Percentiles rank a stretch among this genome's conserved stretches.
phyloP scores from a whole-genome alignment of 441 rosid species.

The Pelargonium cotyledonis region DNA sequence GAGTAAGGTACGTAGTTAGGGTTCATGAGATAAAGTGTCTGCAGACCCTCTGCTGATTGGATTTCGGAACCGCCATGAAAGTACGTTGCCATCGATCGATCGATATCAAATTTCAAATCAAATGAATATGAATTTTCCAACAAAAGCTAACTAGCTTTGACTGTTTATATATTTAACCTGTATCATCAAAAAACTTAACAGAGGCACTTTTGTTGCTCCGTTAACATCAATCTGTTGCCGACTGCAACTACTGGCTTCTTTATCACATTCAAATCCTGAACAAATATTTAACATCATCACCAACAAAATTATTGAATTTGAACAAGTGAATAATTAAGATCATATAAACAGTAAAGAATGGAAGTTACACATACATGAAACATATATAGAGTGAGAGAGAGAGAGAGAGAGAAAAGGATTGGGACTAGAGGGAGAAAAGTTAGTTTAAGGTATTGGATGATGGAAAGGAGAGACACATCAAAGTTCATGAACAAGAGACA shows the following conservation, averaged over 20 bases:
- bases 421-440: neutral
- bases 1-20: slow-evolving; percentile 42
- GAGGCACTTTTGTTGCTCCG: too few species aligned
- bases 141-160: neutral
- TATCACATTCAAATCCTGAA: too few species aligned
- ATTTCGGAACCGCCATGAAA: slow-evolving; percentile 46
- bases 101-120: neutral
- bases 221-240: too few species aligned
- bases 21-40: slow-evolving; percentile 48
- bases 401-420: neutral
- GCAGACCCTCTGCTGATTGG: slow-evolving; percentile 42
- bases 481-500: neutral
- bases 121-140: neutral
- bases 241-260: too few species aligned
- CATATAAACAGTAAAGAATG: too few species aligned
- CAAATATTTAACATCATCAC: too few species aligned
- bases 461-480: neutral
- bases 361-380: neutral
- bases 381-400: neutral
- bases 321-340: too few species aligned
- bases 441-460: slow-evolving; percentile 1
- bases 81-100: slow-evolving; percentile 40
- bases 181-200: neutral
- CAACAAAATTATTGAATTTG: too few species aligned
- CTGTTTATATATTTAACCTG: neutral